phyloP scores from a whole-genome alignment of 768 basidiomycete genomes.

The Exsudoporus frostii region DNA sequence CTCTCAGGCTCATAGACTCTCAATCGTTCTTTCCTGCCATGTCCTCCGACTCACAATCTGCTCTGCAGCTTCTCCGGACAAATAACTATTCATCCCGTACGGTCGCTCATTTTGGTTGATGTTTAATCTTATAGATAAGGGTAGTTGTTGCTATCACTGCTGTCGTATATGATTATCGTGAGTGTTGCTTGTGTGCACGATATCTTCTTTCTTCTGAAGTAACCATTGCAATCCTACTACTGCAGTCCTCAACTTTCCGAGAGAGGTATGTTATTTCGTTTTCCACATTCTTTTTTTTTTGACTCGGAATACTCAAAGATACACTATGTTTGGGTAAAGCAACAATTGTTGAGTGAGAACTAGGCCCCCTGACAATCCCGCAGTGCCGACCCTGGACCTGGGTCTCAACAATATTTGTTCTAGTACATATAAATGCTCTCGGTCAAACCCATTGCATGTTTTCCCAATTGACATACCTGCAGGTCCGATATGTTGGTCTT shows the following conservation, averaged over 20 bases:
- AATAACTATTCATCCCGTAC: not conserved
- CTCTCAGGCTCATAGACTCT: too few relatives aligned
- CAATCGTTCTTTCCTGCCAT: too few relatives aligned
- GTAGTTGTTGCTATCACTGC: not conserved
- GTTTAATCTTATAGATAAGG: not conserved
- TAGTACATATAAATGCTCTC: not conserved
- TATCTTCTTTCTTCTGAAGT: not conserved
- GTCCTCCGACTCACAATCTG: too few relatives aligned
- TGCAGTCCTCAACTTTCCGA: slow-evolving; percentile 7
- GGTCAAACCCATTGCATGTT: too few relatives aligned
- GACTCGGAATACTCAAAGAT: not conserved
- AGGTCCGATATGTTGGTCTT: not conserved
- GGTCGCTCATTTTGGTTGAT: not conserved
- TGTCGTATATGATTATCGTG: slow-evolving; percentile 9
- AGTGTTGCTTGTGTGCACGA: not conserved
- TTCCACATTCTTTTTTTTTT: too few relatives aligned
- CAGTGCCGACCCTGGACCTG: slow-evolving; percentile 4
- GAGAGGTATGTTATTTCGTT: not conserved
- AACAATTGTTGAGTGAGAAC: too few relatives aligned
- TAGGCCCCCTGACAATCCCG: not conserved
- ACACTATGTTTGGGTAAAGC: slow-evolving; percentile 10
- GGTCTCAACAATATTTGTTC: not conserved
- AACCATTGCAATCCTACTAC: not conserved
- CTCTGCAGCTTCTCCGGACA: too few relatives aligned
- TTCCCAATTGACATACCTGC: not conserved